phyloP scores from a whole-genome alignment of 208 protist species.

The Trypanosoma mega region DNA sequence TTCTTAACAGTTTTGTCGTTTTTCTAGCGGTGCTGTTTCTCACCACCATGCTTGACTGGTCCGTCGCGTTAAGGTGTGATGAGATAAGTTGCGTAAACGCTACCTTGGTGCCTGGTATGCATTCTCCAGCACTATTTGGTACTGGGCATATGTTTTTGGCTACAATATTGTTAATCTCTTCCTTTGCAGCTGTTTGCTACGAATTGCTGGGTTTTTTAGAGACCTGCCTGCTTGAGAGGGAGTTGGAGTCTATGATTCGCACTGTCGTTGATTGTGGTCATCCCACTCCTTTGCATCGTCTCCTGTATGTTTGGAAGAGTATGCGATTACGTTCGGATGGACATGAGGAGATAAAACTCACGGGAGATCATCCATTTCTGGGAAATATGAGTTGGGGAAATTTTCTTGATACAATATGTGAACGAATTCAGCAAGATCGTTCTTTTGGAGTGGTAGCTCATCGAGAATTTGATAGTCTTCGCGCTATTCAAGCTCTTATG shows the following conservation, averaged over 20 bases:
- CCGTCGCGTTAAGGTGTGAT: slow-evolving; percentile 45
- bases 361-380: slow-evolving; percentile 35
- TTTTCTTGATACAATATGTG: slow-evolving; percentile 67
- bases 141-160: slow-evolving; percentile 24
- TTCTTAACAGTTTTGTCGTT: slow-evolving; percentile 63
- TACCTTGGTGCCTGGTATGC: slow-evolving; percentile 35
- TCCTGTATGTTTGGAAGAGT: slow-evolving; percentile 34
- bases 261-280: slow-evolving; percentile 59
- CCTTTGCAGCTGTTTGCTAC: slow-evolving; percentile 37
- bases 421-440: slow-evolving; percentile 27
- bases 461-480: slow-evolving; percentile 51
- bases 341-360: slow-evolving; percentile 34
- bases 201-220: slow-evolving; percentile 55
- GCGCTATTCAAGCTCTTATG: slow-evolving; percentile 66
- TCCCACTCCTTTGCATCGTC: slow-evolving; percentile 56
- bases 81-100: slow-evolving; percentile 48
- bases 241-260: slow-evolving; percentile 53
- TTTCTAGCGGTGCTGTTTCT: slow-evolving; percentile 52
- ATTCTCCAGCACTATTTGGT: slow-evolving; percentile 45
- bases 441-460: slow-evolving; percentile 26
- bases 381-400: slow-evolving; percentile 62
- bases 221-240: slow-evolving; percentile 42
- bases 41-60: slow-evolving; percentile 67
- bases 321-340: slow-evolving; percentile 32
- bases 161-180: slow-evolving; percentile 49